Base-by-base conservation (phyloP, 352 stramenopile genomes). In the Pseudoperonospora humuli region DNA sequence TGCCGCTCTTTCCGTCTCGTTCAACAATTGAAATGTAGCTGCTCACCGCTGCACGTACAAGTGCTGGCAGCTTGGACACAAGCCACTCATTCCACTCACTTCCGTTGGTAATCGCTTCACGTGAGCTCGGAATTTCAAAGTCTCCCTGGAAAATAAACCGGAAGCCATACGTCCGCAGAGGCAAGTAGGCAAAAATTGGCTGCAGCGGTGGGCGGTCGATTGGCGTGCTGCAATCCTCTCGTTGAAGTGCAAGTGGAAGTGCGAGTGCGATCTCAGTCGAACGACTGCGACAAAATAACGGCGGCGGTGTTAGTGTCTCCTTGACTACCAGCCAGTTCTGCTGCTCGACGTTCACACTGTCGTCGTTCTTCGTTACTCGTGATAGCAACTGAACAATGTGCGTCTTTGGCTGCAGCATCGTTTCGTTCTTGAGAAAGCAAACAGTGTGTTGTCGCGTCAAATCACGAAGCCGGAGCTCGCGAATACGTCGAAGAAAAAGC, bases 21-120 rank as follows among this genome's bases (percentile, higher is more conserved):
- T 32, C 21, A 7, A 51, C 2, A 20, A 11, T 55, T 11, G 37
- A 58, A 3, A 69, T 34, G 35, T 69, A 69, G 33, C 33, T 59
- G 14, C 11, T 38, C 15, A 69, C 59, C 26, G 54, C 59, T 38
- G 40, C 15, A 15, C 54, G 41, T 18, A 93, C 50, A 2, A 95
- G 58, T 2, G 48, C 33, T 2, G 84, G 75, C 21, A 86, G 68
- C 23, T 83, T 74, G 7, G 76, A 69, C 10, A 93, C 61, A 11
- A 95, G 73, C 79, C 78, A 93, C 53, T 91, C 78, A 38, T 95
- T 95, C 84, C 84, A 95, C 29, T 85, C 73, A 45, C 76, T 91
- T 3, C 78, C 75, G 32, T 82, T 86, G 10, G 69, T 70, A 18
- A 95, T 84, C 7, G 81, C 77, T 43, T 95, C 84, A 21, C 84